phyloP scores from a whole-genome alignment of 192 early-diverging fungal genomes.

The Linnemannia schmuckeri region DNA sequence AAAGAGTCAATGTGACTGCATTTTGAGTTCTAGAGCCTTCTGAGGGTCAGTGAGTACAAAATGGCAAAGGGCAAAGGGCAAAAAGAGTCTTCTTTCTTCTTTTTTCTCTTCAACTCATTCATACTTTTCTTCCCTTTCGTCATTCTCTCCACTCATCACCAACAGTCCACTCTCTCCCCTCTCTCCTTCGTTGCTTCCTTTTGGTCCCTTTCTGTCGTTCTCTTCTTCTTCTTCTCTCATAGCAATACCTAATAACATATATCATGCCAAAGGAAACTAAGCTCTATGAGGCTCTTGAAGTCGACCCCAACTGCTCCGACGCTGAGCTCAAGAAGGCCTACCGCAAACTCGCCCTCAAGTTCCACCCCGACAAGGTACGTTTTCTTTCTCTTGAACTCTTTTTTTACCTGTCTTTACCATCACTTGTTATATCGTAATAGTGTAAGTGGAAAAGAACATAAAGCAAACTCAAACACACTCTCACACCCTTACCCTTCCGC shows the following conservation, averaged over 20 bases:
- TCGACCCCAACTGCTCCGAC: constrained; percentile 79
- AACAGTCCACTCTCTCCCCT: neutral
- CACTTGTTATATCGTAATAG: neutral
- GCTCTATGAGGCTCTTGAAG: constrained; percentile 91
- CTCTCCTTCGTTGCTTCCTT: neutral
- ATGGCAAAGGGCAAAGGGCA: neutral
- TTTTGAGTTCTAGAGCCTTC: constrained; percentile 3
- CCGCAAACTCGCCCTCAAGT: constrained; percentile 94
- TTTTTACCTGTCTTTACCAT: neutral
- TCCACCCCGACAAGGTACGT: constrained; percentile 84
- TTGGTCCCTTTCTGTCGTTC: constrained; percentile 5
- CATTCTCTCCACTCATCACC: neutral
- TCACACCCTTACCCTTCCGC: neutral
- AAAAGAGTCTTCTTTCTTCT: neutral
- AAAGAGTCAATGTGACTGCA: neutral
- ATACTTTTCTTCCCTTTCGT: neutral
- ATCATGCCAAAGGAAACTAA: constrained; percentile 82
- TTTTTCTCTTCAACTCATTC: neutral
- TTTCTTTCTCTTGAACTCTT: neutral
- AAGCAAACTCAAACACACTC: neutral
- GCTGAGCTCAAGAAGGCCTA: constrained; percentile 96
- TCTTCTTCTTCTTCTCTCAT: neutral
- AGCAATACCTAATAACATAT: neutral
- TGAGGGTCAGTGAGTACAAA: neutral
- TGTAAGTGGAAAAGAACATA: neutral